phyloP scores from a whole-genome alignment of 805 yeast genomes.

The Candida maltosa region DNA sequence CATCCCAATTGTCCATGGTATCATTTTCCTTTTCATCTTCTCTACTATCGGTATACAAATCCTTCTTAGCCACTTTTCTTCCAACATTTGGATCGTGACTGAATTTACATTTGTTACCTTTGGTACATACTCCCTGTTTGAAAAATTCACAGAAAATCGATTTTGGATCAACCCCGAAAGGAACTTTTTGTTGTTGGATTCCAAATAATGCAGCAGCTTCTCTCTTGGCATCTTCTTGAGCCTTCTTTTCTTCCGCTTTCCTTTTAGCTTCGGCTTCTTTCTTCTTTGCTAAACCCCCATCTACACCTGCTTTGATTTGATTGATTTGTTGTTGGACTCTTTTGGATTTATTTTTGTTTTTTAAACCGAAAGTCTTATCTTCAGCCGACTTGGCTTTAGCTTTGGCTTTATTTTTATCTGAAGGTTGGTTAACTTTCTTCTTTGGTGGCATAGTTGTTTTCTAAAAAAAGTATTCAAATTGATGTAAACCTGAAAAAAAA shows the following conservation, averaged over 20 bases:
- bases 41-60: constrained; percentile 88
- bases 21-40: constrained; percentile 65
- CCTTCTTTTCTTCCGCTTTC: constrained; percentile 76
- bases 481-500: not conserved
- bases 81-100: constrained; percentile 85
- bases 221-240: constrained; percentile 82
- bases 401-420: constrained; percentile 64
- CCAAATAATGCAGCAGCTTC: constrained; percentile 82
- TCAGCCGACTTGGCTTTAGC: constrained; percentile 62
- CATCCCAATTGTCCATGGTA: constrained; percentile 97
- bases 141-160: constrained; percentile 86
- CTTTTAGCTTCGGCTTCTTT: constrained; percentile 72
- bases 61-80: constrained; percentile 85
- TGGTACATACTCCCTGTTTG: constrained; percentile 82
- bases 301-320: constrained; percentile 39
- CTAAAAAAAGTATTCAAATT: too few relatives aligned
- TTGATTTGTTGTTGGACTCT: constrained; percentile 72
- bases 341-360: constrained; percentile 90
- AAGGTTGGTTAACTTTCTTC: constrained; percentile 55
- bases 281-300: constrained; percentile 56
- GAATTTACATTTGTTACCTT: constrained; percentile 85
- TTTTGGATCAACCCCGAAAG: constrained; percentile 97
- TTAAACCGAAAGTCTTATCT: constrained; percentile 92
- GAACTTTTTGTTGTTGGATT: constrained; percentile 76
- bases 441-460: constrained; percentile 69